phyloP scores from a whole-genome alignment of 2,329 filamentous ascomycete genomes.

The Xylariaceae sp. region DNA sequence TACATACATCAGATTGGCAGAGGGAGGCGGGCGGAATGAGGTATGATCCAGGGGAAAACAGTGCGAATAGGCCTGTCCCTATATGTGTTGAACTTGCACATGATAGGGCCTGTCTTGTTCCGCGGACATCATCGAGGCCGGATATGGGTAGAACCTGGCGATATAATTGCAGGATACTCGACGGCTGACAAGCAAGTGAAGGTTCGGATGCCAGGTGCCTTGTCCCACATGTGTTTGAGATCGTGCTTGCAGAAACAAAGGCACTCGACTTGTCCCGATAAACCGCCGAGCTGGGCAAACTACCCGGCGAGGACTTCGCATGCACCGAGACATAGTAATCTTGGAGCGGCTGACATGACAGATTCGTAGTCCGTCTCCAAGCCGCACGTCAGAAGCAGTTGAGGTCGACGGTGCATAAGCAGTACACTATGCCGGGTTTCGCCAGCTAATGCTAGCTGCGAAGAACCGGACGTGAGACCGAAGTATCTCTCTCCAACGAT shows the following conservation, averaged over 20 bases:
- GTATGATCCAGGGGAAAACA: not conserved
- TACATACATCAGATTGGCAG: conserved; percentile 4
- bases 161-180: conserved; percentile 1
- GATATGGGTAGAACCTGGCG: not conserved
- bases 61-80: not conserved
- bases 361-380: not conserved
- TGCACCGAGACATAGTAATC: conserved; percentile 1
- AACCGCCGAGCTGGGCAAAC: not conserved
- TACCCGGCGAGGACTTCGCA: conserved; percentile 4
- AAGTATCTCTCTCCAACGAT: not conserved
- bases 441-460: conserved; percentile 5
- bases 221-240: not conserved
- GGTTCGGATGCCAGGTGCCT: not conserved
- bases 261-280: conserved; percentile 2
- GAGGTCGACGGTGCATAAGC: conserved; percentile 5
- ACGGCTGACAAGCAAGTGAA: not conserved
- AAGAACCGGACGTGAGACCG: not conserved
- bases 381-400: not conserved
- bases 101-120: not conserved
- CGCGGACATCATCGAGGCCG: no score
- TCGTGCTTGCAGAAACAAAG: not conserved
- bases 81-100: conserved; percentile 4
- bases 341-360: not conserved
- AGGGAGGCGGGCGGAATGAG: not conserved
- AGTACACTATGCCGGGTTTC: conserved; percentile 5